These are phyloP conservation scores for Curvularia eragrostidis DNA, from an alignment of 2,329 filamentous ascomycete genomes.

Conservation along the genomic window DNA sequence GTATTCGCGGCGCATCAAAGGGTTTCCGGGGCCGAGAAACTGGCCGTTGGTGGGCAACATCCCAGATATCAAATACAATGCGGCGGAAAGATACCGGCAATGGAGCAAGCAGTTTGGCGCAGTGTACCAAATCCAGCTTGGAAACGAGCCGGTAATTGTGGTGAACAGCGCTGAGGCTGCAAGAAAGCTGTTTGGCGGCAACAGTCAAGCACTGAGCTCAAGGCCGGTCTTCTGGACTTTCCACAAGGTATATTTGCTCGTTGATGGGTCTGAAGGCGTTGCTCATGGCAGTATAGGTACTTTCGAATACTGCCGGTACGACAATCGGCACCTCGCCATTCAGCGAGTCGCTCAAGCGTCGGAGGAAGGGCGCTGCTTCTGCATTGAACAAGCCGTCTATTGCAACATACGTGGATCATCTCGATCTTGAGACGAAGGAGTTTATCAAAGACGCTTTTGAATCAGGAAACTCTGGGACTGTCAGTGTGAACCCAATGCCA, in stretches of 20 bases:
- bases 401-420: conserved; percentile 66
- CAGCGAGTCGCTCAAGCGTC: conserved; percentile 68
- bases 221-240: conserved; percentile 56
- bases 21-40: conserved; percentile 49
- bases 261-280: neutral
- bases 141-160: conserved; percentile 54
- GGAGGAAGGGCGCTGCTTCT: conserved; percentile 69
- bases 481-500: conserved; percentile 68
- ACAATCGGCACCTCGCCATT: conserved; percentile 73
- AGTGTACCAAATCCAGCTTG: conserved; percentile 56
- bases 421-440: conserved; percentile 68
- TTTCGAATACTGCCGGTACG: conserved; percentile 70
- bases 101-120: conserved; percentile 53
- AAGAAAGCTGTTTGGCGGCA: conserved; percentile 51
- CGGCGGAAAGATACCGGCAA: conserved; percentile 53
- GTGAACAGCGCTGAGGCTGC: conserved; percentile 54
- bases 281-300: conserved; percentile 53
- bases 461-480: conserved; percentile 62
- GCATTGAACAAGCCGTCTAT: conserved; percentile 71
- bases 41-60: conserved; percentile 54
- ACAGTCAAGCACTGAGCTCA: conserved; percentile 52
- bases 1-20: conserved; percentile 45
- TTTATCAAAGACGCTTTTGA: conserved; percentile 67
- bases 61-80: conserved; percentile 52
- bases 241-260: conserved; percentile 47